A percentile compares a stretch with the other conserved stretches of the same genome.
phyloP scores from a whole-genome alignment of 352 stramenopile genomes.

The Pythium diclinum region DNA sequence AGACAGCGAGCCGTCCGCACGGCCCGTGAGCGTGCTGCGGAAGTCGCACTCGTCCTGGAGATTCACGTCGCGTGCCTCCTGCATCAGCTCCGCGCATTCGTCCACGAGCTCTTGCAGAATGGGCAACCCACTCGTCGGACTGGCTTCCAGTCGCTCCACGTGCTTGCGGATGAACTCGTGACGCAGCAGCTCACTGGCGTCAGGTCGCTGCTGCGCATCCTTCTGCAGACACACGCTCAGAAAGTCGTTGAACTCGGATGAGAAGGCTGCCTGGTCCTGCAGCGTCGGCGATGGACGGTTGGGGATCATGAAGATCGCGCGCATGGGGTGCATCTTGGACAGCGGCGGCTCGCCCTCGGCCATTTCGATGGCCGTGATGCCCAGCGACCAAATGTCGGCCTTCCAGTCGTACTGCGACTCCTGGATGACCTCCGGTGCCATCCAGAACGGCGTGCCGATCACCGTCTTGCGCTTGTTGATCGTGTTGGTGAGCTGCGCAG shows the following conservation, averaged over 20 bases:
- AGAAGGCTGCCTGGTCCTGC: conserved; percentile 38
- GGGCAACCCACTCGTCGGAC: conserved; percentile 36
- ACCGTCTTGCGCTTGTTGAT: conserved; percentile 90
- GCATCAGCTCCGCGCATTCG: conserved; percentile 62
- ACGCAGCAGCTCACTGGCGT: conserved; percentile 42
- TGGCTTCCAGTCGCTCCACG: conserved; percentile 42
- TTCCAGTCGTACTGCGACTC: conserved; percentile 84
- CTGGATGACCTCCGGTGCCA: conserved; percentile 90
- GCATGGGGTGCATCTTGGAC: conserved; percentile 87
- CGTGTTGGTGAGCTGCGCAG: conserved; percentile 86
- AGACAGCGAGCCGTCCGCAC: conserved; percentile 55
- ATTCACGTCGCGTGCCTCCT: conserved; percentile 43
- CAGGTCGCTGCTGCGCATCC: conserved; percentile 45
- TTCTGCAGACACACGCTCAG: conserved; percentile 65
- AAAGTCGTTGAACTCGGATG: conserved; percentile 55
- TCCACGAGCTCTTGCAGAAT: conserved; percentile 72
- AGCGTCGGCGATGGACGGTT: conserved; percentile 59
- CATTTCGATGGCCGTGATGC: conserved; percentile 90
- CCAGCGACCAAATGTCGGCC: conserved; percentile 79
- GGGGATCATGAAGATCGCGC: conserved; percentile 77
- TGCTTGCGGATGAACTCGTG: conserved; percentile 68
- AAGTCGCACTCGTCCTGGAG: conserved; percentile 58
- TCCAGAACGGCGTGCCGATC: conserved; percentile 90
- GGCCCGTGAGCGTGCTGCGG: conserved; percentile 45
- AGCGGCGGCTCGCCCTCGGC: conserved; percentile 83